Percentiles rank a stretch among this genome's conserved stretches.
Conservation (phyloP, 2,329 filamentous ascomycete species). For the Phyllosticta citribraziliensis region DNA sequence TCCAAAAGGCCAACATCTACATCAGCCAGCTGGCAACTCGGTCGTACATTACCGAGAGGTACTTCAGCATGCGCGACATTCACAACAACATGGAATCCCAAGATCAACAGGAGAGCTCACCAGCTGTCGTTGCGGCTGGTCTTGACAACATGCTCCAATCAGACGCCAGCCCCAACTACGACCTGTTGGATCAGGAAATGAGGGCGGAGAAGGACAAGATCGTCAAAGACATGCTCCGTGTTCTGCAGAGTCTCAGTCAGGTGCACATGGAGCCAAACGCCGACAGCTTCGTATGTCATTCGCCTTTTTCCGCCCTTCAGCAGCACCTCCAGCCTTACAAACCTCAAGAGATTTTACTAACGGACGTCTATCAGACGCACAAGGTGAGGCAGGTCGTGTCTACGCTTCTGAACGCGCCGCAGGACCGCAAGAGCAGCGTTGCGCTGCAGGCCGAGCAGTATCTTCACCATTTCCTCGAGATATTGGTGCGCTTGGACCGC, state of each 20-base stretch:
- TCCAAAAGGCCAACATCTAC: slow-evolving; percentile 87
- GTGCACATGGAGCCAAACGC: slow-evolving; percentile 71
- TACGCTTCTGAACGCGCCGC: slow-evolving; percentile 59
- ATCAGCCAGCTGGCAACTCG: slow-evolving; percentile 71
- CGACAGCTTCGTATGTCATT: slow-evolving; percentile 49
- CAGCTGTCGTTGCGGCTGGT: slow-evolving; percentile 27
- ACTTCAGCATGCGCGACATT: slow-evolving; percentile 65
- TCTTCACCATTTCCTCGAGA: slow-evolving; percentile 61
- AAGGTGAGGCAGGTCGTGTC: slow-evolving; percentile 80
- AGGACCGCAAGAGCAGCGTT: slow-evolving; percentile 42
- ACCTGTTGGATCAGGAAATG: slow-evolving; percentile 54
- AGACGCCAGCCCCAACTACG: slow-evolving; percentile 20
- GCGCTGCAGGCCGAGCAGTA: slow-evolving; percentile 58
- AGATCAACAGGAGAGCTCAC: slow-evolving; percentile 29
- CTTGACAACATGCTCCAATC: slow-evolving; percentile 24
- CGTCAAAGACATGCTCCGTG: slow-evolving; percentile 64
- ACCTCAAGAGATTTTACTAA: background rate
- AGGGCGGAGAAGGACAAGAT: slow-evolving; percentile 69
- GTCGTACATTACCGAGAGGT: slow-evolving; percentile 78
- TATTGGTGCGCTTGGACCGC: slow-evolving; percentile 45
- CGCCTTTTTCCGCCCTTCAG: background rate
- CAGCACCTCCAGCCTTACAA: background rate
- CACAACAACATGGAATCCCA: slow-evolving; percentile 39
- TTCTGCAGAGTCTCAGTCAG: slow-evolving; percentile 69
- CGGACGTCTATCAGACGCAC: slow-evolving; percentile 46